These are phyloP conservation scores for Nemania sp. DNA, from an alignment of 2,329 filamentous ascomycete genomes.

Conservation along the genomic window DNA sequence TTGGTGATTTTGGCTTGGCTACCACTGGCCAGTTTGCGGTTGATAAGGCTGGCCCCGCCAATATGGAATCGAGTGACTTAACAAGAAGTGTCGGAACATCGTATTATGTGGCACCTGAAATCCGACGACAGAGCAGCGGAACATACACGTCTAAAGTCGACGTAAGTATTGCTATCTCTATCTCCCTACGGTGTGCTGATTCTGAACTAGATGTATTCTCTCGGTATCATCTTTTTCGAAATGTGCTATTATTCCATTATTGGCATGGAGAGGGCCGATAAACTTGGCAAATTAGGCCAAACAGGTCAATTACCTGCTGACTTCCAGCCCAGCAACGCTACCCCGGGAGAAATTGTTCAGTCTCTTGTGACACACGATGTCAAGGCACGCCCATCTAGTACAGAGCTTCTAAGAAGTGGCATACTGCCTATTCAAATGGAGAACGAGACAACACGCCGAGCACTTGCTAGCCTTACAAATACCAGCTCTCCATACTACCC, in stretches of 20 bases:
- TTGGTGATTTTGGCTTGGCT: constrained; percentile 94
- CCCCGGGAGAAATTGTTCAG: constrained; percentile 76
- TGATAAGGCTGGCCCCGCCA: constrained; percentile 53
- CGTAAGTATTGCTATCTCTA: constrained; percentile 49
- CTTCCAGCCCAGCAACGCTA: constrained; percentile 71
- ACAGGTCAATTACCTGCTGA: constrained; percentile 71
- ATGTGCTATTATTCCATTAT: constrained; percentile 76
- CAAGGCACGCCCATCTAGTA: constrained; percentile 78
- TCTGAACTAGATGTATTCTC: constrained; percentile 76
- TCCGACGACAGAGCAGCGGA: constrained; percentile 73
- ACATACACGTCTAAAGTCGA: constrained; percentile 94
- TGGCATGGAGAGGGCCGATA: constrained; percentile 66
- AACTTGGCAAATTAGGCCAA: constrained; percentile 68
- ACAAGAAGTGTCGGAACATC: constrained; percentile 76
- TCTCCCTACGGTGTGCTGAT: constrained; percentile 6
- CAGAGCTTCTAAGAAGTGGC: constrained; percentile 80
- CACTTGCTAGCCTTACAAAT: constrained; percentile 79
- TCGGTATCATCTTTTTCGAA: constrained; percentile 97
- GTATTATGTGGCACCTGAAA: constrained; percentile 90
- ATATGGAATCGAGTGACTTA: constrained; percentile 62
- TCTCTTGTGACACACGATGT: constrained; percentile 82
- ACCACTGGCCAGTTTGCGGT: constrained; percentile 79
- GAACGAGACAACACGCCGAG: constrained; percentile 84
- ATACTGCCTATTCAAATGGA: constrained; percentile 91
- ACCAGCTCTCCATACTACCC: constrained; percentile 85